A percentile compares a stretch with the other conserved stretches of the same genome.
Evolutionary conservation across 495 filamentous ascomycete species (phyloP).

Genomic region (Daldinia loculata): DNA sequence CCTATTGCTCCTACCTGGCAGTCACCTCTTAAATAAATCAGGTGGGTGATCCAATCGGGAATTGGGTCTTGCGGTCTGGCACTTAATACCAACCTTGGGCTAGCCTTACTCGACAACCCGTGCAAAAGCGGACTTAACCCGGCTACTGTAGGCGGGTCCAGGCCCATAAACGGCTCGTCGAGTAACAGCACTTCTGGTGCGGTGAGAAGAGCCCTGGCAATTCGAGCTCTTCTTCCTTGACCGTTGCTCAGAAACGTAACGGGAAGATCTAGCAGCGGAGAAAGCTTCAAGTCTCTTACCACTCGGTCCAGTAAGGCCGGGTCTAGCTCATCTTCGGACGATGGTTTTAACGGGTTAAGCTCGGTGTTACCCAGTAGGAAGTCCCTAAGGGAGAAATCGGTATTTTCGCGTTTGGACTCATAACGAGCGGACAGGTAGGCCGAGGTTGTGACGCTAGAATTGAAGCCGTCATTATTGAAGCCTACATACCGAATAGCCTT

Average conservation of each 20-base stretch:
- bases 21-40: constrained; percentile 71
- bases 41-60: constrained; percentile 88
- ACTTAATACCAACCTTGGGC: constrained; percentile 77
- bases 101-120: constrained; percentile 66
- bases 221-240: constrained; percentile 84
- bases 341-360: constrained; percentile 64
- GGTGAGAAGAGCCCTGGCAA: constrained; percentile 82
- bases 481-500: constrained; percentile 85
- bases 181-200: constrained; percentile 83
- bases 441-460: constrained; percentile 60
- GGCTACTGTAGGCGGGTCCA: constrained; percentile 81
- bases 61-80: constrained; percentile 85
- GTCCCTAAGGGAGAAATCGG: constrained; percentile 82
- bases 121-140: constrained; percentile 74
- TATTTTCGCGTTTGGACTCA: constrained; percentile 84
- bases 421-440: constrained; percentile 92
- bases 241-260: constrained; percentile 92
- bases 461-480: constrained; percentile 69
- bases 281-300: constrained; percentile 70
- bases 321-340: constrained; percentile 61
- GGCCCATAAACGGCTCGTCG: constrained; percentile 97
- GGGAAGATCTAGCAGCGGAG: constrained; percentile 74
- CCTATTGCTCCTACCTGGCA: constrained; percentile 67
- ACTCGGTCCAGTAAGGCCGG: constrained; percentile 65
- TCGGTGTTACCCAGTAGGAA: constrained; percentile 81